Base-by-base conservation (phyloP, 257 asterid genomes). In the Paraleonurus japonicus region DNA sequence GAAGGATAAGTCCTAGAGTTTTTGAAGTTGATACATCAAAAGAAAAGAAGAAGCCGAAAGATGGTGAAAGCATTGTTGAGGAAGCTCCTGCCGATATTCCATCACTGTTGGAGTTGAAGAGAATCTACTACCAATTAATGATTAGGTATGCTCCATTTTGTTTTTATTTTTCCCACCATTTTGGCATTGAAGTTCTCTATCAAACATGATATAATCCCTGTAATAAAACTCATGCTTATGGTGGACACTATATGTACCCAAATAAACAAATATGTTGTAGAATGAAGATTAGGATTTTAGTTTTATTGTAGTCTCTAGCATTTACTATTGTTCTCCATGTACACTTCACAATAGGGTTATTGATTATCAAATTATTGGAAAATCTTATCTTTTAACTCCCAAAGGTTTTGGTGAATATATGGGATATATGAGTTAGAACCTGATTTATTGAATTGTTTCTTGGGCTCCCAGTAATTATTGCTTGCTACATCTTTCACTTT, bases 51-150 rank as follows among this genome's bases (percentile, higher is more conserved):
- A 92, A 89, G 69, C 86, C 96, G 3, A 95, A 95, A 82, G 99
- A 95, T 82, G 92, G 88, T 50, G 99, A 95, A 68, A 84, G 72
- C 75, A 67, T 92, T 50, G 88, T 95, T 28, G 98, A 95, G 82
- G 98, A 85, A 75, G 77, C 99, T 75, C 97, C 98, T 73, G 95
- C 95, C 60, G 97, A 92, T 78, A 86, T 95, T 83, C 99, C 98
- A 11, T 83, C 98, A 3, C 77, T 94, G 78, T 76, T 82, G 85
- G 98, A 89, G 85, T 75, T 94, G 89, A 94, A 94, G 84, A 82
- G 78, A 71, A 91, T 91, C 72, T 94, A 94, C 89, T 94, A 93
- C 71, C 72, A 72, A 41, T 64, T 78, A 69, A 68, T 78, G 79
- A 78, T 78, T 43, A 60, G 79, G 82, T 78, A 73, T 62, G 64